Conservation (phyloP, 176 grass and related monocot species). For the Pharus latifolius region DNA sequence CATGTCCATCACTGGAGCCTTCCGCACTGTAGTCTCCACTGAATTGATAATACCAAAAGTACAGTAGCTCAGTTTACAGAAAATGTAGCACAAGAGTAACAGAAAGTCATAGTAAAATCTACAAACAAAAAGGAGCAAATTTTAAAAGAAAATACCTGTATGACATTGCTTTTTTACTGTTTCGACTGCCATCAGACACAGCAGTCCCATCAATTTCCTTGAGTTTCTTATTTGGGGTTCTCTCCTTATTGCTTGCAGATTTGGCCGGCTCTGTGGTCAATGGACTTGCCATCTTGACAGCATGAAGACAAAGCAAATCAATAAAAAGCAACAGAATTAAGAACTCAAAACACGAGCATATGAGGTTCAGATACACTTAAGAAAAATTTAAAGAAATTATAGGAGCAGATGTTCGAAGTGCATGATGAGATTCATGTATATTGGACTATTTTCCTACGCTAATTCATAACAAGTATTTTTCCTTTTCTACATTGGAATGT, state of each 20-base stretch:
- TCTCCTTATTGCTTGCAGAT: conserved; percentile 64
- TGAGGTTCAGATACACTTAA: not conserved
- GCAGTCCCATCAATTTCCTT: conserved; percentile 61
- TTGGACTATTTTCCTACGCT: too few relatives aligned
- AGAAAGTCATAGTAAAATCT: not conserved
- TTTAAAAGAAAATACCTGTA: conserved; percentile 12
- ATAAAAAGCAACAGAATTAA: not conserved
- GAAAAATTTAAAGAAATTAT: not conserved
- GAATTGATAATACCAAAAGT: conserved; percentile 4
- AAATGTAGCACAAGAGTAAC: conserved; percentile 6
- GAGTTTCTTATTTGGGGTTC: conserved; percentile 46
- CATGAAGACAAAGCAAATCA: not conserved
- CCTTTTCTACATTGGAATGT: not conserved
- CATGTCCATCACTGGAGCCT: conserved; percentile 64
- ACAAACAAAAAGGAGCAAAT: not conserved
- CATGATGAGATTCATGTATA: too few relatives aligned
- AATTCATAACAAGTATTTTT: not conserved
- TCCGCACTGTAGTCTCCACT: conserved; percentile 65
- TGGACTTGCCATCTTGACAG: conserved; percentile 43
- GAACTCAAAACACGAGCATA: not conserved
- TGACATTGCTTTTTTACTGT: conserved; percentile 43
- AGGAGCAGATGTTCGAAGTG: not conserved
- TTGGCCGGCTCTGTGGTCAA: conserved; percentile 51
- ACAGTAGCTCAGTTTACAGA: conserved; percentile 16
- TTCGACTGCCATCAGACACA: conserved; percentile 39